Percentiles rank a stretch among this genome's conserved stretches.
Evolutionary conservation across 2,329 filamentous ascomycete genomes (phyloP).

Genomic region (Cytospora piceae): DNA sequence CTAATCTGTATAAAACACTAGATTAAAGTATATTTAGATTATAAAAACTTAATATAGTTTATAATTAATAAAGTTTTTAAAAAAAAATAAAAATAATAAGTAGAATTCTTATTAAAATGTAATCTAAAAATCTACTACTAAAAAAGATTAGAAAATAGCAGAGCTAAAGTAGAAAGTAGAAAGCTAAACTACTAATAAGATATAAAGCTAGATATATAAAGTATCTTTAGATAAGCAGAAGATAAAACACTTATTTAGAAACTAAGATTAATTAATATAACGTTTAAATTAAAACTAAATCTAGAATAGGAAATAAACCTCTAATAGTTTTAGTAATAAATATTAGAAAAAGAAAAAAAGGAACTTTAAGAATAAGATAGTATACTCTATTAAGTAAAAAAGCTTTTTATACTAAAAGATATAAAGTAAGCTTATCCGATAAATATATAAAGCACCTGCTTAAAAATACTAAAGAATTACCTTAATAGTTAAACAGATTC

Average conservation of each 20-base stretch:
- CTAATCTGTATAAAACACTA: too few species aligned
- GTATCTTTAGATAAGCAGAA: too few species aligned
- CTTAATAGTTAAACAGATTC: not conserved
- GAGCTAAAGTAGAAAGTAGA: too few species aligned
- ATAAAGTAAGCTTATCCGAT: not conserved
- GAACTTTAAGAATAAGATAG: not conserved
- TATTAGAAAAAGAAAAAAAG: not conserved
- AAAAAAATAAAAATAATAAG: too few species aligned
- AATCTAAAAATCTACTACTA: not conserved
- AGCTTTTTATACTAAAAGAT: conserved; percentile 1
- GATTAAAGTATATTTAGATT: not conserved
- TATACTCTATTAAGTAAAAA: too few species aligned
- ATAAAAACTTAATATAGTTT: conserved; percentile 1
- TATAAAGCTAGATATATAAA: too few species aligned
- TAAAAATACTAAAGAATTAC: conserved; percentile 12
- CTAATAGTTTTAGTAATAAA: not conserved
- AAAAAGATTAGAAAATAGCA: not conserved
- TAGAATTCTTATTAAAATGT: not conserved
- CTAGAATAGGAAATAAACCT: not conserved
- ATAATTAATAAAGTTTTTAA: too few species aligned
- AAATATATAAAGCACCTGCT: not conserved
- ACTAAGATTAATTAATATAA: not conserved
- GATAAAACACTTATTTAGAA: too few species aligned
- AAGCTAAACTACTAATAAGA: not conserved
- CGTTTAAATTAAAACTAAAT: not conserved